Conservation (phyloP, 1,139 yeast genomes). For the Saccharomyces hybrid region DNA sequence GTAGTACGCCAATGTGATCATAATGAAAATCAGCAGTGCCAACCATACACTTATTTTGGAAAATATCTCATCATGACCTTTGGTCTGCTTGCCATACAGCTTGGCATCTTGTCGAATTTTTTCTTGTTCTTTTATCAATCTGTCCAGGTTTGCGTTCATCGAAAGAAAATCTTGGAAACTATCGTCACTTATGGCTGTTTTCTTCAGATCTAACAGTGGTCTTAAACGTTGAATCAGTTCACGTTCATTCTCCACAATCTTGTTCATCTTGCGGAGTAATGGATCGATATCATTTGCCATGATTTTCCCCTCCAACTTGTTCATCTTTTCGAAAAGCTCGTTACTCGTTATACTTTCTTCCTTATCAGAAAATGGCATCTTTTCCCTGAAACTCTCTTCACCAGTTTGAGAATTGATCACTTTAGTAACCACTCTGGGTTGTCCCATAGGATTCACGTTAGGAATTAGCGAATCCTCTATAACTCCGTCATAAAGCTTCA, state of each 20-base stretch:
- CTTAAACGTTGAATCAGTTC: not conserved
- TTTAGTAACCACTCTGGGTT: slow-evolving; percentile 31
- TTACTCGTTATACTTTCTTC: slow-evolving; percentile 10
- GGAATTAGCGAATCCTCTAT: slow-evolving; percentile 47
- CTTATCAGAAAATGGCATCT: slow-evolving; percentile 7
- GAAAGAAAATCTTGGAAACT: slow-evolving; percentile 24
- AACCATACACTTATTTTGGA: slow-evolving; percentile 24
- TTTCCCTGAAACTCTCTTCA: slow-evolving; percentile 13
- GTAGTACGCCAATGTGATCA: slow-evolving; percentile 27
- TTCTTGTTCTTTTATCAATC: slow-evolving; percentile 25
- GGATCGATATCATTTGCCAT: slow-evolving; percentile 18
- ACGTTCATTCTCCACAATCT: slow-evolving; percentile 10
- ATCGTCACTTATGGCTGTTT: slow-evolving; percentile 8
- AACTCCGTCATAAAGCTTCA: slow-evolving; percentile 45
- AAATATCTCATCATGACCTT: slow-evolving; percentile 23
- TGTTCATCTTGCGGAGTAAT: slow-evolving; percentile 9
- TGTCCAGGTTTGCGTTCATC: slow-evolving; percentile 21
- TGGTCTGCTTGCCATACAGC: slow-evolving; percentile 4
- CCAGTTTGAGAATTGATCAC: slow-evolving; percentile 21
- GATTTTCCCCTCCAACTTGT: slow-evolving; percentile 19
- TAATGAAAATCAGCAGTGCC: slow-evolving; percentile 23
- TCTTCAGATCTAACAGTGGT: not conserved
- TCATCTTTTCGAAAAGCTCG: slow-evolving; percentile 15
- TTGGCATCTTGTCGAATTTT: slow-evolving; percentile 20
- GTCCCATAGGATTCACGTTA: slow-evolving; percentile 44